A percentile compares a stretch with the other conserved stretches of the same genome.
Evolutionary conservation across 202 grass and related monocot genomes (phyloP).

Genomic region (Panicum virgatum): DNA sequence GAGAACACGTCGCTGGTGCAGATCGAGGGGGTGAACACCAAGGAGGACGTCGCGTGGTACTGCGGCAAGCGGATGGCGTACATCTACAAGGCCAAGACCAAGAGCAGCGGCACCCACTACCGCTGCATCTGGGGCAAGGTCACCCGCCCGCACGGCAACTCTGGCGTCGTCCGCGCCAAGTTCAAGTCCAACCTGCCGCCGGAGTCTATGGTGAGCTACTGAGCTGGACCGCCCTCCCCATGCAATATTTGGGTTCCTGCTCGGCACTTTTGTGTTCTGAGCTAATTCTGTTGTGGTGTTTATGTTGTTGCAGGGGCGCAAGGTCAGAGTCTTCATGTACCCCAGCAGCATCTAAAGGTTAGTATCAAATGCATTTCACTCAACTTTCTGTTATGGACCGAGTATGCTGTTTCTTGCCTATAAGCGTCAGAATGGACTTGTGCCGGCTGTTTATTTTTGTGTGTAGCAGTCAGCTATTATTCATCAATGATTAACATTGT

Average conservation of each 20-base stretch:
- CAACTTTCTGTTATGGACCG: not conserved
- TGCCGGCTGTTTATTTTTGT: not conserved
- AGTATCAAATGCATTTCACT: not conserved
- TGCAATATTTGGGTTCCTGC: not conserved
- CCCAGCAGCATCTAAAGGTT: slow-evolving; percentile 84
- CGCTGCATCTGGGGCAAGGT: slow-evolving; percentile 74
- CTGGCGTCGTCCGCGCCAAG: slow-evolving; percentile 61
- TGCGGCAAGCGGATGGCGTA: slow-evolving; percentile 59
- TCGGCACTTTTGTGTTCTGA: not conserved
- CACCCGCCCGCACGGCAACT: slow-evolving; percentile 61
- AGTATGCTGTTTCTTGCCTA: not conserved
- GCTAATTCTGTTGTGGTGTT: not conserved
- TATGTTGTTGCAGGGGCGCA: slow-evolving; percentile 49
- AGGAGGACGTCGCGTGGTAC: slow-evolving; percentile 68
- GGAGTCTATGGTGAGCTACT: slow-evolving; percentile 48
- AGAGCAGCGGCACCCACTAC: slow-evolving; percentile 46
- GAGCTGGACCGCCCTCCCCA: not conserved
- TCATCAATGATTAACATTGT: not conserved
- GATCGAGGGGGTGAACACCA: slow-evolving; percentile 72
- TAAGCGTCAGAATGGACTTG: not conserved
- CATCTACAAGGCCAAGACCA: slow-evolving; percentile 76
- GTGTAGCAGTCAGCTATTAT: not conserved
- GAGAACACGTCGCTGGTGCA: slow-evolving; percentile 58
- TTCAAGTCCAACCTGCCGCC: slow-evolving; percentile 67
- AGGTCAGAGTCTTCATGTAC: slow-evolving; percentile 89